phyloP scores from a whole-genome alignment of 371 early-diverging fungal genomes.

The Mucor irregularis region DNA sequence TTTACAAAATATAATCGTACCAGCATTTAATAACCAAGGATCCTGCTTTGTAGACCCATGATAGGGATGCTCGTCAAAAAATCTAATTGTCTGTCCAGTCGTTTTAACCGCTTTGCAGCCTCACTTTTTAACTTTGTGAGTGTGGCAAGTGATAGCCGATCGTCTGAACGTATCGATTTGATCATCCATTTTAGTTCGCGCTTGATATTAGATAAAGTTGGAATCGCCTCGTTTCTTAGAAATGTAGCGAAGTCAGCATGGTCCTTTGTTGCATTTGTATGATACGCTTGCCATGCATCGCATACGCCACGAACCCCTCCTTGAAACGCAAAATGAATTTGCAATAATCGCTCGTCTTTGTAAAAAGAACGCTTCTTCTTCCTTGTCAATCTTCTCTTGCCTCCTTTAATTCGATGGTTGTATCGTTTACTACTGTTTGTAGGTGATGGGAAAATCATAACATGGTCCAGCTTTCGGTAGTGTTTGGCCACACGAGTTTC shows the following conservation, averaged over 20 bases:
- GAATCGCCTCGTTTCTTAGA: constrained; percentile 32
- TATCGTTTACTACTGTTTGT: not conserved
- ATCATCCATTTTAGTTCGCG: constrained; percentile 42
- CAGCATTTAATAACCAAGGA: constrained; percentile 48
- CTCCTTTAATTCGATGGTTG: not conserved
- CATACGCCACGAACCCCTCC: constrained; percentile 32
- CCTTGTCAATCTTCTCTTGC: not conserved
- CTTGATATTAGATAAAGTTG: constrained; percentile 34
- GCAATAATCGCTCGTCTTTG: constrained; percentile 13
- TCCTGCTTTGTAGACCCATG: constrained; percentile 32
- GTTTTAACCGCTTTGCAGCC: constrained; percentile 24
- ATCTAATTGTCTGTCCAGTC: constrained; percentile 32
- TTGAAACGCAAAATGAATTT: constrained; percentile 27
- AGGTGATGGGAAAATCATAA: constrained; percentile 12
- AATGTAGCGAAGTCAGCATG: constrained; percentile 32
- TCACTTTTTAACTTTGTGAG: constrained; percentile 31
- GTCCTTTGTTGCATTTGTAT: constrained; percentile 23
- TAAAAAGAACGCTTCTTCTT: not conserved
- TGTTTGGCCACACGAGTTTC: constrained; percentile 37
- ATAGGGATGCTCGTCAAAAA: constrained; percentile 43
- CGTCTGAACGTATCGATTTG: constrained; percentile 33
- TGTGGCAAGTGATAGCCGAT: constrained; percentile 29
- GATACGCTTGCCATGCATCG: constrained; percentile 37
- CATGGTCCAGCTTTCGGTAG: constrained; percentile 22
- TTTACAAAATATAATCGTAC: constrained; percentile 8